These are phyloP conservation scores for Tetrapyrgos nigripes DNA, from an alignment of 1,284 basidiomycete species.

Conservation along the genomic window DNA sequence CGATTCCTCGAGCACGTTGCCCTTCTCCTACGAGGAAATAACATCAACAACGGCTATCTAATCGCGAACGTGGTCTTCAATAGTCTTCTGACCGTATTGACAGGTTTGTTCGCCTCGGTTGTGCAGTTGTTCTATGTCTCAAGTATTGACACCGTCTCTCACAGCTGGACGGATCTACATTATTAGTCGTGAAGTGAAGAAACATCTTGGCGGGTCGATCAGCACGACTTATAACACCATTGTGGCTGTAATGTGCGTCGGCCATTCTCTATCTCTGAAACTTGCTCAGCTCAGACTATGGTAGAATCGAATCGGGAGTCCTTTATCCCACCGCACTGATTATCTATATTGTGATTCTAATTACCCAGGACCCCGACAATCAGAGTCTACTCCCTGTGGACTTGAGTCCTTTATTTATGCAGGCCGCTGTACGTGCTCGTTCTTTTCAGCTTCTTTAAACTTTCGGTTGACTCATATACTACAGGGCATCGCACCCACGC, in stretches of 20 bases:
- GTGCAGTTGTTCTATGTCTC: not conserved
- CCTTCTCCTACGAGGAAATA: conserved; percentile 1
- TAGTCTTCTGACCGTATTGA: conserved; percentile 2
- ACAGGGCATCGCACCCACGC: conserved; percentile 5
- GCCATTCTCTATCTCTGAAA: not conserved
- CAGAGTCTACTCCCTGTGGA: conserved; percentile 8
- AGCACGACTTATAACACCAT: not conserved
- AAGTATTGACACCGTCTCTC: not conserved
- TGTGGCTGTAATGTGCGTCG: conserved; percentile 4
- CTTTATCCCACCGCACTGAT: not conserved
- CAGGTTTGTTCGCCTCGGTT: not conserved
- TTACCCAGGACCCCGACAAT: not conserved
- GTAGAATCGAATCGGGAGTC: conserved; percentile 1
- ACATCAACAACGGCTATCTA: conserved; percentile 5
- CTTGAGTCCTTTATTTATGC: conserved; percentile 6
- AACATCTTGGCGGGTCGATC: not conserved
- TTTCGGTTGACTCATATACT: not conserved
- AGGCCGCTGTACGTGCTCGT: conserved; percentile 1
- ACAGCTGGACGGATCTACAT: conserved; percentile 5
- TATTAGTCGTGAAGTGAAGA: conserved; percentile 1
- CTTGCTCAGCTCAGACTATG: not conserved
- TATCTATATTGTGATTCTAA: conserved; percentile 5
- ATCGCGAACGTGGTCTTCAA: conserved; percentile 5
- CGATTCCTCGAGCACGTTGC: not conserved
- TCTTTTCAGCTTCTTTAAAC: not conserved